Evolutionary conservation across 2,329 filamentous ascomycete species (phyloP), one percentile per base, ranked within the genome.

Genomic region (Trichoderma brevicompactum): DNA sequence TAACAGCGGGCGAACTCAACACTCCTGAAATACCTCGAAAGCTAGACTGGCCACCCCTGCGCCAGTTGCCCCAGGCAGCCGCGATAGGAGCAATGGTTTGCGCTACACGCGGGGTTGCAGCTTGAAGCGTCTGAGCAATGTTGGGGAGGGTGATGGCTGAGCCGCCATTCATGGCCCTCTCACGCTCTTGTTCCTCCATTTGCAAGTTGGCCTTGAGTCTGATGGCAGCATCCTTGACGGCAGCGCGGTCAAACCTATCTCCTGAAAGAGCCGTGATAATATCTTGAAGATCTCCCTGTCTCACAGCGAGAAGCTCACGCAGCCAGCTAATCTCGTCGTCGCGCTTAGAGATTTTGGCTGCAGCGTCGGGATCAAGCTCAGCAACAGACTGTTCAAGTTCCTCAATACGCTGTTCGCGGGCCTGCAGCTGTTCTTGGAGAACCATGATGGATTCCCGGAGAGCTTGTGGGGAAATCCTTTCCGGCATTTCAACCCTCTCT

Each of bases 51-150:
- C 82, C 84, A 15, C 85, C 86, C 75, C 90, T 94, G 60, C 94
- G 89, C 94, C 94, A 97, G 77, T 90, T 97, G 53, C 92, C 94
- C 87, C 94, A 96, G n/a, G 93, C 94, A n/a, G 93, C 92, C n/a
- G 92, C 86, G 43, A 89, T 76, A 28, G 87, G 87, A 1, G 86
- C 92, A 28, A 97, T 89, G 4, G 90, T 90, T 74, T 96, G 89
- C 6, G 92, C 92, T 15, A 96, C 90, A 38, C 92, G 89, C 4
- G 94, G 94, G 2, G 92, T 91, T 5, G 89, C 88, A 10, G 92
- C 89, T 68, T 94, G 87, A 53, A 94, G 88, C 38, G 92, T 86
- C 53, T 90, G 89, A 1, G 92, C 90, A 48, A 97, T 85, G 46
- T 91, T 92, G 5, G 92, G 91, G 70, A 95, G 82, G 62, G 83